Percentiles rank a stretch among this genome's conserved stretches.
These are phyloP conservation scores for Starmerella stellata DNA, from an alignment of 805 yeast genomes.

Conservation along the genomic window DNA sequence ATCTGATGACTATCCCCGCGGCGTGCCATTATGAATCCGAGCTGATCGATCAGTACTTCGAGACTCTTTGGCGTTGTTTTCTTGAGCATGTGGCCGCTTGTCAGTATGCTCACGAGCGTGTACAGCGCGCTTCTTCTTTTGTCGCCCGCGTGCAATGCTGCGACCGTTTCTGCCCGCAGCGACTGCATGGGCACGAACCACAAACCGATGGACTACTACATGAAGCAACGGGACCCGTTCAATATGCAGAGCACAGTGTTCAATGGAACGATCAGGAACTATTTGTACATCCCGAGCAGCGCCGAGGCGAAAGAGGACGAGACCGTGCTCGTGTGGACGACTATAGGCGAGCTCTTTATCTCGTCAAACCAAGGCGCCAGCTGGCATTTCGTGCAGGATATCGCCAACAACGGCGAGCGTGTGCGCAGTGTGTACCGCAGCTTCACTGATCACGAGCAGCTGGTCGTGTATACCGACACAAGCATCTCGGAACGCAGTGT, in stretches of 20 bases:
- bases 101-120: no score
- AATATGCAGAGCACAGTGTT: slow-evolving; percentile 22
- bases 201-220: not conserved
- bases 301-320: slow-evolving; percentile 34
- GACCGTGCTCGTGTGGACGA: slow-evolving; percentile 44
- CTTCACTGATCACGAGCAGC: slow-evolving; percentile 37
- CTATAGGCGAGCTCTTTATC: slow-evolving; percentile 34
- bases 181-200: not conserved
- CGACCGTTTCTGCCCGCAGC: not conserved
- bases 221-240: not conserved
- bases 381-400: slow-evolving; percentile 21
- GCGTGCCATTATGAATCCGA: no score
- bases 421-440: slow-evolving; percentile 38
- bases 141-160: no score
- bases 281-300: slow-evolving; percentile 43
- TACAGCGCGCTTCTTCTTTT: no score
- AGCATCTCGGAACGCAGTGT: slow-evolving; percentile 33
- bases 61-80: no score
- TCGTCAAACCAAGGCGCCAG: slow-evolving; percentile 53
- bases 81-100: no score
- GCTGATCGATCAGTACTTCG: no score
- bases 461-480: slow-evolving; percentile 34
- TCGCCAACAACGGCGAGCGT: slow-evolving; percentile 9
- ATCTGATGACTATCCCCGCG: no score
- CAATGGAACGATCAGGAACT: slow-evolving; percentile 36